Evolutionary conservation across 176 grass and related monocot genomes (phyloP).

Genomic region (Carex cristatella): DNA sequence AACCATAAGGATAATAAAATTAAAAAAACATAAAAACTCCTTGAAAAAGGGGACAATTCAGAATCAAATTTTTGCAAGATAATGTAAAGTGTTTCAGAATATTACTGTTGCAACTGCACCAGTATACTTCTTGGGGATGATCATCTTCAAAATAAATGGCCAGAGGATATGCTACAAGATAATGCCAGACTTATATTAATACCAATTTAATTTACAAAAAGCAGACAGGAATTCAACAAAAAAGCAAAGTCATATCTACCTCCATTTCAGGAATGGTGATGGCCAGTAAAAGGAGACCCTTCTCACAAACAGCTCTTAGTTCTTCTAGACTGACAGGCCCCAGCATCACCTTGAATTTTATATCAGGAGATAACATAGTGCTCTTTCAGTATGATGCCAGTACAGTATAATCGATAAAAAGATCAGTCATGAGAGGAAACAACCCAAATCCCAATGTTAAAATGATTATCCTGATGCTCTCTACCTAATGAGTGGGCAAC

Average conservation of each 20-base stretch:
- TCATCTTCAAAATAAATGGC: constrained; percentile 97
- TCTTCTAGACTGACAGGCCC: constrained; percentile 62
- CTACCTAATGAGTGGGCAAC: not conserved
- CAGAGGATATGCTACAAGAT: constrained; percentile 76
- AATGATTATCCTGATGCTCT: not conserved
- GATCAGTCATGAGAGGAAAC: not conserved
- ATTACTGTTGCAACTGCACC: constrained; percentile 80
- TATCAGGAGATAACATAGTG: not conserved
- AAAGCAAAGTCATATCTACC: constrained; percentile 39
- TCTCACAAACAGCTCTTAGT: constrained; percentile 84
- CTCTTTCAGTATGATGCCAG: not conserved
- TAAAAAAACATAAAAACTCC: not conserved
- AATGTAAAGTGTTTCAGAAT: constrained; percentile 7
- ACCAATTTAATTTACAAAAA: not conserved
- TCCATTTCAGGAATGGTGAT: constrained; percentile 99
- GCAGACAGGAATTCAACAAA: not conserved
- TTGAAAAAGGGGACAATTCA: constrained; percentile 18
- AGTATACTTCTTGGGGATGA: constrained; percentile 85
- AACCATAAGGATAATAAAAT: constrained; percentile 24
- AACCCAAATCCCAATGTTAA: not conserved
- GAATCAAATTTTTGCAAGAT: constrained; percentile 20
- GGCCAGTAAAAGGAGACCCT: constrained; percentile 94
- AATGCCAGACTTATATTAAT: constrained; percentile 9
- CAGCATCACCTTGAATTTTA: constrained; percentile 47
- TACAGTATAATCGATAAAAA: not conserved